Base-by-base conservation (phyloP, 129 eudicot species). In the Deinandra increscens region DNA sequence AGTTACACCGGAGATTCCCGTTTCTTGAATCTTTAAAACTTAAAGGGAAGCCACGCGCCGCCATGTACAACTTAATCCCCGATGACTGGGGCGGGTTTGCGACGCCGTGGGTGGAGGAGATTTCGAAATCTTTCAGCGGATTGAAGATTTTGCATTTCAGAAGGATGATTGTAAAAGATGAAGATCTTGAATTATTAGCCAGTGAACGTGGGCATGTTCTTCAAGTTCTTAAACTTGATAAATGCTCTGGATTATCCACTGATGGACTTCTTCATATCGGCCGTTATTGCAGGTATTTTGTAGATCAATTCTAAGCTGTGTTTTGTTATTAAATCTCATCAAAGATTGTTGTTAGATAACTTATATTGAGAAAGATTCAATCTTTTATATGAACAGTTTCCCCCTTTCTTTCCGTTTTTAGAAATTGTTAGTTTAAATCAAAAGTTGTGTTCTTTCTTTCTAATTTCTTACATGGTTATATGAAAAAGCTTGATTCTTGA, bases 21-120 rank as follows among this genome's bases (percentile, higher is more conserved):
- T 80, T 66, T 61, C 74, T 91, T 0, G 96, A 87, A 64, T 83
- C 96, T 9, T 41, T 91, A 43, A 80, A 81, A 44, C 81, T 91
- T 2, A 91, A 91, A 70, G 97, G 96, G 4, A 85, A 91, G 81
- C 97, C 97, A 58, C 89, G 97, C 66, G 96, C 97, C 38, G 90
- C 96, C 53, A 88, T 86, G 97, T 91, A 85, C n/a, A 91, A 91
- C 46, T 59, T 91, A 84, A 91, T 91, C 6, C 94, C 97, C 7
- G 91, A 85, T 11, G 91, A 88, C 38, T 91, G 96, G 97, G 96
- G 97, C 5, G 97, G 97, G 2, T 86, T 83, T 38, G 96, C 75
- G 6, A 82, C 80, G 23, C 90, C 94, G 6, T 91, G 96, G 97
- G 88, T 84, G 53, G 80, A 78, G 69, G 91, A 84, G 75, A 76